phyloP scores from a whole-genome alignment of 345 rosid genomes.

The Lumnitzera racemosa region DNA sequence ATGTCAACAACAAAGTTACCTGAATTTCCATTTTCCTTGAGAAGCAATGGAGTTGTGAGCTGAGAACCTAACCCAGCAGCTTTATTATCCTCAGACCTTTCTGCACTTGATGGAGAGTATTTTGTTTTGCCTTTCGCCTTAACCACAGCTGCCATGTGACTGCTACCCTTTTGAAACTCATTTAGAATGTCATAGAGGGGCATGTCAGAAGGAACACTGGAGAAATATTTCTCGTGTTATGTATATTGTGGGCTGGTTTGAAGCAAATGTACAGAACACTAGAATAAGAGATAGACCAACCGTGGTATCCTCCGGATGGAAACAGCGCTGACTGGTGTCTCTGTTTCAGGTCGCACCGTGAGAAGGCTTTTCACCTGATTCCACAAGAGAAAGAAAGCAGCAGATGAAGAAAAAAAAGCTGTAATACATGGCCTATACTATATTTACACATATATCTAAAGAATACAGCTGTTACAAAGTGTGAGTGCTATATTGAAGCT shows the following conservation, averaged over 20 bases:
- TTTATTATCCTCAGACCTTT: constrained; percentile 29
- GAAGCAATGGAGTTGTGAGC: constrained; percentile 57
- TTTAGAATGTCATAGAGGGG: constrained; percentile 91
- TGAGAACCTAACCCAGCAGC: constrained; percentile 24
- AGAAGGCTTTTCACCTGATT: constrained; percentile 89
- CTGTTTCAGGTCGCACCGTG: constrained; percentile 94
- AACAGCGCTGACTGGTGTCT: constrained; percentile 85
- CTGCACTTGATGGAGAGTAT: constrained; percentile 32
- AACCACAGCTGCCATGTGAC: constrained; percentile 99
- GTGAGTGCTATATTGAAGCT: background rate
- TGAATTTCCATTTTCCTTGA: constrained; percentile 40
- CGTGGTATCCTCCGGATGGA: constrained; percentile 89
- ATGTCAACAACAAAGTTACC: constrained; percentile 55
- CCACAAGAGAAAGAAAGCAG: constrained; percentile 2
- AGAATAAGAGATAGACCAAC: constrained; percentile 19
- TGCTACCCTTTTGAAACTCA: constrained; percentile 99
- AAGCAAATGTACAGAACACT: too few species aligned
- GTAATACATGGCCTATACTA: too few species aligned
- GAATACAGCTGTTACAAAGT: too few species aligned
- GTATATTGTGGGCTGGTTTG: too few species aligned
- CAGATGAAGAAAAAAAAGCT: background rate
- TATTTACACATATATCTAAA: too few species aligned
- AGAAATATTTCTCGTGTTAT: constrained; percentile 9
- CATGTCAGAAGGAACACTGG: constrained; percentile 97
- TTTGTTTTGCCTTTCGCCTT: constrained; percentile 57